A percentile compares a stretch with the other conserved stretches of the same genome.
Evolutionary conservation across 768 basidiomycete species (phyloP).

Genomic region (Candolleomyces aberdarensis): DNA sequence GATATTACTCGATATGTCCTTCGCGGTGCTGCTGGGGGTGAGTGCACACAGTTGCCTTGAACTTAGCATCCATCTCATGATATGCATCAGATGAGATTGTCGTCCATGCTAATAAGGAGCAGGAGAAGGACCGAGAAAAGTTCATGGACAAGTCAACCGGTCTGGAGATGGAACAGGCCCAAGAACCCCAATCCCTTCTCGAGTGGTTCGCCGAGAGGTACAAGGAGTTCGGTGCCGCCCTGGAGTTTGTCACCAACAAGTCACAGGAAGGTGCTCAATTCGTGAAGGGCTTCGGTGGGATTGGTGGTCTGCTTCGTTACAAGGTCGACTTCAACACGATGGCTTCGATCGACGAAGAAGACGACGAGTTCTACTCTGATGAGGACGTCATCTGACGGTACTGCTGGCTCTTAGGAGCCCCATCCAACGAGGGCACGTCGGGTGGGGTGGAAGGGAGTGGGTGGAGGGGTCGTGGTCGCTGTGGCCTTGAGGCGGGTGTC

Average conservation of each 20-base stretch:
- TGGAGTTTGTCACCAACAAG: conserved; percentile 94
- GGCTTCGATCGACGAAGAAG: conserved; percentile 71
- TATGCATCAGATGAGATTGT: conserved; percentile 69
- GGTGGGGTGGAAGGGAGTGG: conserved; percentile 52
- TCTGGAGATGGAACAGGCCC: conserved; percentile 88
- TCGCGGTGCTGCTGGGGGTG: conserved; percentile 90
- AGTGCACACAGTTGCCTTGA: conserved; percentile 8
- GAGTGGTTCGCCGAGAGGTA: conserved; percentile 99
- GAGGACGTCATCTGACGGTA: conserved; percentile 83
- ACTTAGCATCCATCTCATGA: neutral
- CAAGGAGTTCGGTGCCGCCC: conserved; percentile 93
- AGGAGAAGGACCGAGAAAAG: conserved; percentile 91
- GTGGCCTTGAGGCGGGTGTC: neutral
- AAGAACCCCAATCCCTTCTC: conserved; percentile 82
- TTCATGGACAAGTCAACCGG: conserved; percentile 95
- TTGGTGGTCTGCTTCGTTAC: conserved; percentile 93
- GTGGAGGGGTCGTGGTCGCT: conserved; percentile 18
- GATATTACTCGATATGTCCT: conserved; percentile 86
- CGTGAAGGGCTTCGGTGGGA: conserved; percentile 98
- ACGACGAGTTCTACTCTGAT: conserved; percentile 82
- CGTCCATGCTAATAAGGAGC: conserved; percentile 74
- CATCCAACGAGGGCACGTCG: conserved; percentile 59
- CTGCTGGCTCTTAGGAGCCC: conserved; percentile 85
- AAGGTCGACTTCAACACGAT: conserved; percentile 95
- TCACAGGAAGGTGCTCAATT: conserved; percentile 98